Conservation (phyloP, 176 grass and related monocot genomes). For the Panicum miliaceum region DNA sequence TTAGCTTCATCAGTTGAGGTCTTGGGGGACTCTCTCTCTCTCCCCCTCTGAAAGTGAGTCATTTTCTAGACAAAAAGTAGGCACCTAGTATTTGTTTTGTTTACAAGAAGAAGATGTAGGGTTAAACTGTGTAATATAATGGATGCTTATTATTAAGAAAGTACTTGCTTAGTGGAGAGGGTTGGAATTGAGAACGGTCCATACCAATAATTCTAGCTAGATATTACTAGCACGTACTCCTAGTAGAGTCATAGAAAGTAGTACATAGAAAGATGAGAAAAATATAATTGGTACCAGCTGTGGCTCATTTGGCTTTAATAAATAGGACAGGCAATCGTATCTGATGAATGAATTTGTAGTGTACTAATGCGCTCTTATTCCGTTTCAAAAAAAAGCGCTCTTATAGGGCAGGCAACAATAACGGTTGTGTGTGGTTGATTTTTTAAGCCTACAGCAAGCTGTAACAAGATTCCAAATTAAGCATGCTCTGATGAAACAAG, state of each 20-base stretch:
- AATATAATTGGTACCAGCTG: not conserved
- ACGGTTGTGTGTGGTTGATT: not conserved
- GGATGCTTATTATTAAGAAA: not conserved
- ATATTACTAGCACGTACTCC: not conserved
- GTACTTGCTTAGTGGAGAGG: not conserved
- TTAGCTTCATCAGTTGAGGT: constrained; percentile 13
- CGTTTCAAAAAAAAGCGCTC: no score
- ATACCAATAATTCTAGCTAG: not conserved
- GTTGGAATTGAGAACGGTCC: not conserved
- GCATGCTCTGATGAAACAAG: not conserved
- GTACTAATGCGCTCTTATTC: not conserved
- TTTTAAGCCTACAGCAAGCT: not conserved
- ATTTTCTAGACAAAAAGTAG: constrained; percentile 36
- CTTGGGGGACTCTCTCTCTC: no score
- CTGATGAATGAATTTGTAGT: not conserved
- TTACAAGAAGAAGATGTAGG: not conserved
- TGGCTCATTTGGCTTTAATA: not conserved
- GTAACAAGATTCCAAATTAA: not conserved
- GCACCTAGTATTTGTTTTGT: not conserved
- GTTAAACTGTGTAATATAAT: not conserved
- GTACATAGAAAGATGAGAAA: not conserved
- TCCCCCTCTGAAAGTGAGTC: constrained; percentile 11
- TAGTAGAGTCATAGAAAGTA: not conserved
- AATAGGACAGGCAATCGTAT: not conserved
- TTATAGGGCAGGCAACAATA: not conserved